phyloP scores from a whole-genome alignment of 2,329 filamentous ascomycete species.

The Xylariaceae sp. region DNA sequence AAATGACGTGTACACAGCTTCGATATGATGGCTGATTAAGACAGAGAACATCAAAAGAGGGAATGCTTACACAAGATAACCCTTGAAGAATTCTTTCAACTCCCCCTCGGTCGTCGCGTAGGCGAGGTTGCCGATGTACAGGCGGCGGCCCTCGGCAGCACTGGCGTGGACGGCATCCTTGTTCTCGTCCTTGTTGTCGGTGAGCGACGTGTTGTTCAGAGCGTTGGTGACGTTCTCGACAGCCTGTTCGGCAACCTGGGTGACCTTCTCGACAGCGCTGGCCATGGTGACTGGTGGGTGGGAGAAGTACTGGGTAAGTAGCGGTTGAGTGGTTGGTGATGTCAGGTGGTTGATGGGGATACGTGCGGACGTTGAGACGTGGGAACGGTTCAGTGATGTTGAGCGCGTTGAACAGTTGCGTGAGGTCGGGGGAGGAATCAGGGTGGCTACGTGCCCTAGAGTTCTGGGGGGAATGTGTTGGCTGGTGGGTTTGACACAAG shows the following conservation, averaged over 20 bases:
- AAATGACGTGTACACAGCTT: not conserved
- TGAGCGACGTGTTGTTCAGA: constrained; percentile 71
- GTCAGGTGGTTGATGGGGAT: constrained; percentile 11
- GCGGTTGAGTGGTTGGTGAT: constrained; percentile 14
- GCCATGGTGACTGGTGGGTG: constrained; percentile 69
- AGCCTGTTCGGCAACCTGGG: constrained; percentile 53
- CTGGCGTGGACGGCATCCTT: constrained; percentile 90
- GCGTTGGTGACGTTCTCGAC: constrained; percentile 74
- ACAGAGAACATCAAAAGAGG: not conserved
- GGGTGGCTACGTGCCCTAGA: constrained; percentile 91
- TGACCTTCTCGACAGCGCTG: constrained; percentile 68
- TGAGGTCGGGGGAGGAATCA: constrained; percentile 58
- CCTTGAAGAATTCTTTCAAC: constrained; percentile 99
- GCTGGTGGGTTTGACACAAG: constrained; percentile 34
- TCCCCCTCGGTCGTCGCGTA: constrained; percentile 99
- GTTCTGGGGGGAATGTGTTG: constrained; percentile 43
- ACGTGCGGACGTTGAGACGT: constrained; percentile 30
- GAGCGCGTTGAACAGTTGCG: constrained; percentile 66
- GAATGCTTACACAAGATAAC: constrained; percentile 90
- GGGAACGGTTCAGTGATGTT: constrained; percentile 39
- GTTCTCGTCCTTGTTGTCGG: constrained; percentile 51
- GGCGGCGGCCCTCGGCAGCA: constrained; percentile 96
- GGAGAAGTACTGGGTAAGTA: constrained; percentile 26
- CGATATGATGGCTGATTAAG: not conserved
- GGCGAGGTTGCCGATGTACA: constrained; percentile 99